Percentiles rank a stretch among this genome's conserved stretches.
These are phyloP conservation scores for Colletotrichum aenigma DNA, from an alignment of 2,329 filamentous ascomycete species.

Conservation along the genomic window DNA sequence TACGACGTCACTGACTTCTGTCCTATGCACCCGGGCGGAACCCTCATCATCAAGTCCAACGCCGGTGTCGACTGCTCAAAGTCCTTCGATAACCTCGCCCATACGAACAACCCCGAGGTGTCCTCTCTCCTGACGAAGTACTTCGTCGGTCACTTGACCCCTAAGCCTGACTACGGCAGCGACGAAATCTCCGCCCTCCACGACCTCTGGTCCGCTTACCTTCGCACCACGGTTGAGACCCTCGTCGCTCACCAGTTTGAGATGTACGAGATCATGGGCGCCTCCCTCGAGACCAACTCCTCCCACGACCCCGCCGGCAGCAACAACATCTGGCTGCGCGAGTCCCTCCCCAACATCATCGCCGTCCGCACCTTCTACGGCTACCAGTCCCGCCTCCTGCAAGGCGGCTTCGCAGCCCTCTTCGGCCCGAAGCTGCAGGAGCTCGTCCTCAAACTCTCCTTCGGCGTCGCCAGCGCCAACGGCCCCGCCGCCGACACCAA, in stretches of 20 bases:
- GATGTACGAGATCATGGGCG: constrained; percentile 54
- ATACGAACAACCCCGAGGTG: constrained; percentile 60
- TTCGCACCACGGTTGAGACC: constrained; percentile 53
- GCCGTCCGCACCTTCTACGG: constrained; percentile 57
- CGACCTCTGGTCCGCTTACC: constrained; percentile 54
- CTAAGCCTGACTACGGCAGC: constrained; percentile 51
- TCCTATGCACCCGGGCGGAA: constrained; percentile 58
- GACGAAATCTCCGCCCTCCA: constrained; percentile 49
- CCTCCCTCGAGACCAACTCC: constrained; percentile 23
- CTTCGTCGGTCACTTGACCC: constrained; percentile 54
- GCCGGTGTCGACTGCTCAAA: constrained; percentile 58
- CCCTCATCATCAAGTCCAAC: constrained; percentile 57
- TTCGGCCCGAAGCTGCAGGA: constrained; percentile 58
- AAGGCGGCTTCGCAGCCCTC: constrained; percentile 52
- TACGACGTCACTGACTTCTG: constrained; percentile 60
- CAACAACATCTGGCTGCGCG: constrained; percentile 48
- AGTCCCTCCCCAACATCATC: constrained; percentile 50
- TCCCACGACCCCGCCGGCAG: constrained; percentile 5
- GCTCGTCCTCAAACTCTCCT: constrained; percentile 57
- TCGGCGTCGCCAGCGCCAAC: constrained; percentile 47
- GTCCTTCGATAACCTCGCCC: constrained; percentile 58
- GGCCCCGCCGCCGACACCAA: constrained; percentile 35
- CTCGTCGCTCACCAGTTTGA: constrained; percentile 58
- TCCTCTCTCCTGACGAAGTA: constrained; percentile 57
- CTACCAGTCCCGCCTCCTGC: constrained; percentile 55